Conservation (phyloP, 2,329 filamentous ascomycete genomes). For the Calonectria honghensis region DNA sequence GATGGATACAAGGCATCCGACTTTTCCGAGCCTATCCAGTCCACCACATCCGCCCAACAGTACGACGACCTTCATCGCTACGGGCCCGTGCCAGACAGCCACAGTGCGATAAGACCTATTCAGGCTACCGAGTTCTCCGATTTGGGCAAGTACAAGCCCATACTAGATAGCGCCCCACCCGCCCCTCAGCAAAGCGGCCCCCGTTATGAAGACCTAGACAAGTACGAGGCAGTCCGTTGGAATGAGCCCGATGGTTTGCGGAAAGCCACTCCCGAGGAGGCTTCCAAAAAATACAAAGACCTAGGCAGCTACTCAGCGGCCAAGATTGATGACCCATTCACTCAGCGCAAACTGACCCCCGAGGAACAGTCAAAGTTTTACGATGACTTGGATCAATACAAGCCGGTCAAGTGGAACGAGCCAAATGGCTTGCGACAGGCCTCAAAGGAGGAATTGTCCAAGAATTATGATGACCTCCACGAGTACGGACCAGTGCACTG, state of each 20-base stretch:
- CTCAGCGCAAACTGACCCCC: slow-evolving; percentile 52
- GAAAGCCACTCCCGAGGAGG: slow-evolving; percentile 51
- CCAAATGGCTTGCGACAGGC: slow-evolving; percentile 56
- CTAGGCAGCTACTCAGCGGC: slow-evolving; percentile 59
- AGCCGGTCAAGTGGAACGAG: slow-evolving; percentile 58
- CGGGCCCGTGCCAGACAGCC: slow-evolving; percentile 57
- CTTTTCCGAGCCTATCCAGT: slow-evolving; percentile 47
- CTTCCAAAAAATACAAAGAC: slow-evolving; percentile 61
- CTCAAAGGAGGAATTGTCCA: slow-evolving; percentile 60
- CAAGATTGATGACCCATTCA: slow-evolving; percentile 55
- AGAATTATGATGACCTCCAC: slow-evolving; percentile 61
- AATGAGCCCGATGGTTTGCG: slow-evolving; percentile 55
- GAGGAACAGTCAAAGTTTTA: slow-evolving; percentile 63
- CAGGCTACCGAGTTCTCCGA: slow-evolving; percentile 56
- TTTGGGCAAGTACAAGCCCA: slow-evolving; percentile 61
- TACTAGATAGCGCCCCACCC: slow-evolving; percentile 54
- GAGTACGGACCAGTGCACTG: slow-evolving; percentile 57
- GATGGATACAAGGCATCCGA: slow-evolving; percentile 60
- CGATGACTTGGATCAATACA: slow-evolving; percentile 64
- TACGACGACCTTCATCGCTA: slow-evolving; percentile 62
- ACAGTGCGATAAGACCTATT: slow-evolving; percentile 44
- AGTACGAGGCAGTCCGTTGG: slow-evolving; percentile 61
- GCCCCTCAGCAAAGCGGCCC: slow-evolving; percentile 49
- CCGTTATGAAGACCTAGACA: slow-evolving; percentile 61
- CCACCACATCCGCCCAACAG: slow-evolving; percentile 52